These are phyloP conservation scores for Piromyces finnis DNA, from an alignment of 192 early-diverging fungal genomes.

Conservation along the genomic window DNA sequence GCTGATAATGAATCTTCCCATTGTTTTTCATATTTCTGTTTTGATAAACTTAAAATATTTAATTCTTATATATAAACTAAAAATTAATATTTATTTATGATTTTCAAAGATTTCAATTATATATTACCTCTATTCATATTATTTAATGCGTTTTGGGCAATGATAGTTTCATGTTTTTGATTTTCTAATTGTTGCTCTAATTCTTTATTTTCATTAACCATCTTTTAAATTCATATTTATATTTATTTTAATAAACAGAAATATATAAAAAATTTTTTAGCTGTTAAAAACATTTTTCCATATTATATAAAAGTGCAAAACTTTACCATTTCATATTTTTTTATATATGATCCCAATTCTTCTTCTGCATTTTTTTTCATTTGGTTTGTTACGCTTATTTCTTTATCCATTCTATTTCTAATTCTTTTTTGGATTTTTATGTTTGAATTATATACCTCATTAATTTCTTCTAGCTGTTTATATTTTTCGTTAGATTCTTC, in stretches of 20 bases:
- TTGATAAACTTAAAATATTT: neutral
- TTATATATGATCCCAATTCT: neutral
- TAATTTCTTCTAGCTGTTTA: neutral
- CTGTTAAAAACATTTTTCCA: too few relatives aligned
- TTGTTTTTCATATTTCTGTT: neutral
- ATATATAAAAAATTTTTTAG: too few relatives aligned
- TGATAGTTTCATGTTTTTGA: constrained; percentile 1
- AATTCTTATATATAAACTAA: neutral
- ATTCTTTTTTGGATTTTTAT: neutral
- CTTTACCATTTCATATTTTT: neutral
- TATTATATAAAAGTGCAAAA: too few relatives aligned
- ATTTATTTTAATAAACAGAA: too few relatives aligned
- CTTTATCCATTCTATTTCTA: neutral
- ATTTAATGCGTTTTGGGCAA: neutral
- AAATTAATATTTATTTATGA: too few relatives aligned
- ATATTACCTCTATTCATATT: neutral
- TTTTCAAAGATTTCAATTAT: too few relatives aligned
- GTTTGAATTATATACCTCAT: neutral
- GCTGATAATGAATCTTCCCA: constrained; percentile 1
- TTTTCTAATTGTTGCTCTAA: neutral
- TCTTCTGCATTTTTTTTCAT: neutral
- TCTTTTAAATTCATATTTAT: neutral
- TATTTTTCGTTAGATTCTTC: neutral
- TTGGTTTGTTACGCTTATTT: neutral
- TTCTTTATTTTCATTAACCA: neutral